These are phyloP conservation scores for Durotheca rogersii DNA, from an alignment of 495 filamentous ascomycete genomes.

Conservation along the genomic window DNA sequence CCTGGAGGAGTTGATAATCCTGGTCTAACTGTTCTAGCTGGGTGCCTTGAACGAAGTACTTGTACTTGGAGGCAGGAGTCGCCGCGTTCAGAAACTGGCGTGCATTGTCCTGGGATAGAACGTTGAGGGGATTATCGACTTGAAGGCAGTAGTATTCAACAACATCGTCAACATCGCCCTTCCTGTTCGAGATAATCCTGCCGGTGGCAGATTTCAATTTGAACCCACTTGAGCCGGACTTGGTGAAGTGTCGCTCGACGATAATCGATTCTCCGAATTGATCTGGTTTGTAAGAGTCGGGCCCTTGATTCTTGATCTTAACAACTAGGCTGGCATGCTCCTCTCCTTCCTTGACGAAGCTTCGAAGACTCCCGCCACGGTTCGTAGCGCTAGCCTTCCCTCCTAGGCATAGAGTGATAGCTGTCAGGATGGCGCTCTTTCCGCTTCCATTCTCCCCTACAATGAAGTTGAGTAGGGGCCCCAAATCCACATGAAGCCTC, in stretches of 20 bases:
- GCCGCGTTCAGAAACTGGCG: constrained; percentile 90
- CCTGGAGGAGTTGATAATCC: constrained; percentile 78
- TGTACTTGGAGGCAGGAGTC: constrained; percentile 82
- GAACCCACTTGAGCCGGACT: constrained; percentile 75
- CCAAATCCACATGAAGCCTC: constrained; percentile 75
- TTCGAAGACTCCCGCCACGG: constrained; percentile 85
- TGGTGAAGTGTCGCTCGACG: constrained; percentile 85
- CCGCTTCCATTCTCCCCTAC: constrained; percentile 97
- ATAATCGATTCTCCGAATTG: constrained; percentile 83
- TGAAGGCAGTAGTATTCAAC: constrained; percentile 90
- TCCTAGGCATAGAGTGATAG: constrained; percentile 88
- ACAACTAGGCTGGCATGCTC: constrained; percentile 63
- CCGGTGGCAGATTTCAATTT: constrained; percentile 76
- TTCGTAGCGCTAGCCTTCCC: constrained; percentile 96
- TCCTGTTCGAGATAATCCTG: constrained; percentile 77
- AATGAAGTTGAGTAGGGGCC: constrained; percentile 95
- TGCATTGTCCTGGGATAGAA: constrained; percentile 95
- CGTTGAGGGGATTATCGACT: constrained; percentile 95
- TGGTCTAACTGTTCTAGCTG: constrained; percentile 89
- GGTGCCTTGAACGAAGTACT: constrained; percentile 93
- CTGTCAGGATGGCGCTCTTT: constrained; percentile 97
- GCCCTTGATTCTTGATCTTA: constrained; percentile 84
- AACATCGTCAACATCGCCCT: constrained; percentile 86
- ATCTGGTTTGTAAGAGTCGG: constrained; percentile 79
- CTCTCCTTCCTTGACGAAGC: constrained; percentile 86